A percentile compares a stretch with the other conserved stretches of the same genome.
Evolutionary conservation across 2,329 filamentous ascomycete species (phyloP).

Genomic region (Ceratocystis albifundus): DNA sequence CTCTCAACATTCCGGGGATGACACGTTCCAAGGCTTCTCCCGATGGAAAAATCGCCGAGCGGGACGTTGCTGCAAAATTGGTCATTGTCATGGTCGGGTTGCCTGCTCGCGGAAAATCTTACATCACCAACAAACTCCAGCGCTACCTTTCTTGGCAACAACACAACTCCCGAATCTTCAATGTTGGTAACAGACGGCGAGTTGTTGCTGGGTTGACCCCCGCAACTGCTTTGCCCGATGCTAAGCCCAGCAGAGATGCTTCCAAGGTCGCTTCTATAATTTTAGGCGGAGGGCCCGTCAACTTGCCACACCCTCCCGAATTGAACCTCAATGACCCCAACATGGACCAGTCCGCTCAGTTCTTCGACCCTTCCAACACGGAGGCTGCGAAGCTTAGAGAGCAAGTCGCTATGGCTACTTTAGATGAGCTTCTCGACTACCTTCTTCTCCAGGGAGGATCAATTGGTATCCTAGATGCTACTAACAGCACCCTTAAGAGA

Average conservation of each 20-base stretch:
- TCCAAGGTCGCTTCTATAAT: constrained; percentile 46
- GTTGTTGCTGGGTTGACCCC: constrained; percentile 53
- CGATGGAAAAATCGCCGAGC: constrained; percentile 82
- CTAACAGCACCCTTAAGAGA: constrained; percentile 84
- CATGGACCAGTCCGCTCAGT: constrained; percentile 77
- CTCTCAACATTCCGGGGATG: constrained; percentile 90
- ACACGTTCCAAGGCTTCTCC: constrained; percentile 92
- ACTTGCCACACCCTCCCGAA: constrained; percentile 27
- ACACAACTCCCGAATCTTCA: constrained; percentile 92
- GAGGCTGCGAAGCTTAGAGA: constrained; percentile 74
- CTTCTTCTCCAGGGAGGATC: constrained; percentile 71
- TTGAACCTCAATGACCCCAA: constrained; percentile 22
- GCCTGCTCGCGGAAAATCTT: constrained; percentile 90
- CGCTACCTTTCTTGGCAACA: constrained; percentile 95
- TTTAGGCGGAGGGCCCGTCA: constrained; percentile 41
- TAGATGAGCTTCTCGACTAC: constrained; percentile 87
- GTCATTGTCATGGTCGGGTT: constrained; percentile 98
- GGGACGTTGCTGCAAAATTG: constrained; percentile 91
- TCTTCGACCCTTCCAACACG: constrained; percentile 86
- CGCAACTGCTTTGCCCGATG: constrained; percentile 25
- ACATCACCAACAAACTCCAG: constrained; percentile 96
- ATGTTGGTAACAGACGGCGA: constrained; percentile 83
- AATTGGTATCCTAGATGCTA: constrained; percentile 91
- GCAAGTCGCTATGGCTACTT: constrained; percentile 79
- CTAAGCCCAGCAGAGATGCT: constrained; percentile 35